Conservation (phyloP, 495 filamentous ascomycete genomes). For the Aspergillus sclerotioniger region DNA sequence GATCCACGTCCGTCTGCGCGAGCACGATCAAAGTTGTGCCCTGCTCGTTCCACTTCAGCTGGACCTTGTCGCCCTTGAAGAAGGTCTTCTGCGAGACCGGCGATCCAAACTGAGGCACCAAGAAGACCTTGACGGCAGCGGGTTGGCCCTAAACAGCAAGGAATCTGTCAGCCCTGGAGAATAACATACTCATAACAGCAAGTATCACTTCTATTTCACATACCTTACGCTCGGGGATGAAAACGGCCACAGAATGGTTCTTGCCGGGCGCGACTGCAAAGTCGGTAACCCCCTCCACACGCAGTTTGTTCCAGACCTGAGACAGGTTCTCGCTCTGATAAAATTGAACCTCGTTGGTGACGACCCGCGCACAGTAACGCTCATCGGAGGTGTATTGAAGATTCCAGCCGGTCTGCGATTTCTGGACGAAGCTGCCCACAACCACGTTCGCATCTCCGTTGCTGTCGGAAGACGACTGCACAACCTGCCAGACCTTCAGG, state of each 20-base stretch:
- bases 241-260: slow-evolving; percentile 87
- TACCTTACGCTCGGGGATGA: slow-evolving; percentile 93
- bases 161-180: slow-evolving; percentile 9
- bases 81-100: slow-evolving; percentile 96
- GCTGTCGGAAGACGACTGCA: slow-evolving; percentile 34
- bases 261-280: slow-evolving; percentile 88
- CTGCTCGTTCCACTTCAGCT: slow-evolving; percentile 92
- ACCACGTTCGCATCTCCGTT: slow-evolving; percentile 60
- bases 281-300: slow-evolving; percentile 84
- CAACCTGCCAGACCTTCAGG: slow-evolving; percentile 88
- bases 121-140: slow-evolving; percentile 88
- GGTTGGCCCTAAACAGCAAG: slow-evolving; percentile 67
- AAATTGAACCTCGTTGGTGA: slow-evolving; percentile 97
- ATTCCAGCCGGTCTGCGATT: slow-evolving; percentile 94
- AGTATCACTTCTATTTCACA: not conserved
- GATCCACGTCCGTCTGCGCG: slow-evolving; percentile 97
- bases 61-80: slow-evolving; percentile 98
- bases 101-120: slow-evolving; percentile 76
- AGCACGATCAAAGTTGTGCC: slow-evolving; percentile 91
- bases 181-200: not conserved
- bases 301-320: slow-evolving; percentile 92
- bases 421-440: slow-evolving; percentile 90
- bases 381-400: slow-evolving; percentile 95
- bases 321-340: slow-evolving; percentile 81
- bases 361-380: slow-evolving; percentile 82